phyloP scores from a whole-genome alignment of 148 eudicot species.

The Rhododendron mucronatum region DNA sequence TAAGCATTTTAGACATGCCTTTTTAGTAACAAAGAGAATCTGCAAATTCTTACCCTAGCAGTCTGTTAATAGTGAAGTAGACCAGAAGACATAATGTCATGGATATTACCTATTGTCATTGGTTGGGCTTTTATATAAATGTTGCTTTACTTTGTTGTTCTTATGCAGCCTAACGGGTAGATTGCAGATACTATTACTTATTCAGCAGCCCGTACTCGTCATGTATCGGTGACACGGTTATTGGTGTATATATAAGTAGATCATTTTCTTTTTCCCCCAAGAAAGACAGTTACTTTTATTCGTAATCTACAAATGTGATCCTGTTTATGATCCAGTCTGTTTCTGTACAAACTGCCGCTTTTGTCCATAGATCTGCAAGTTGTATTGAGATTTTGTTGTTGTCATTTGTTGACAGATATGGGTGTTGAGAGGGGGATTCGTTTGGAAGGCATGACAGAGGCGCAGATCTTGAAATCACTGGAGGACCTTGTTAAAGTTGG shows the following conservation, averaged over 20 bases:
- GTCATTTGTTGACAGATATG: slow-evolving; percentile 39
- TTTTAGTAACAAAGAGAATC: background rate
- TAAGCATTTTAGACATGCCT: background rate
- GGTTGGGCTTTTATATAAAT: background rate
- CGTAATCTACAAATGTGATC: background rate
- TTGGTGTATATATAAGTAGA: background rate
- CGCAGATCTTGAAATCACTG: slow-evolving; percentile 72
- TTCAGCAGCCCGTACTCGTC: background rate
- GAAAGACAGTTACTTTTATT: background rate
- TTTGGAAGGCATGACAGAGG: slow-evolving; percentile 73
- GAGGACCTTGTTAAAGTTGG: slow-evolving; percentile 79
- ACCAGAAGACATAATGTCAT: background rate
- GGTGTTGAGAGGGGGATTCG: slow-evolving; percentile 87
- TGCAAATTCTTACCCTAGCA: background rate
- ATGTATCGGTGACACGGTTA: background rate
- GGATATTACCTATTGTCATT: background rate
- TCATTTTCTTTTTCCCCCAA: background rate
- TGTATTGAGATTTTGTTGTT: background rate
- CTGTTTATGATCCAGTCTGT: background rate
- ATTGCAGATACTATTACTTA: background rate
- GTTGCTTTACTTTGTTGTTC: background rate
- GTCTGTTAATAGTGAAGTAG: background rate
- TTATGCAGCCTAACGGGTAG: background rate
- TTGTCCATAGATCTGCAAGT: background rate
- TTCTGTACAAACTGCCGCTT: background rate